Percentiles rank a stretch among this genome's conserved stretches.
Evolutionary conservation across 805 yeast genomes (phyloP).

Genomic region (Candida saitoana): DNA sequence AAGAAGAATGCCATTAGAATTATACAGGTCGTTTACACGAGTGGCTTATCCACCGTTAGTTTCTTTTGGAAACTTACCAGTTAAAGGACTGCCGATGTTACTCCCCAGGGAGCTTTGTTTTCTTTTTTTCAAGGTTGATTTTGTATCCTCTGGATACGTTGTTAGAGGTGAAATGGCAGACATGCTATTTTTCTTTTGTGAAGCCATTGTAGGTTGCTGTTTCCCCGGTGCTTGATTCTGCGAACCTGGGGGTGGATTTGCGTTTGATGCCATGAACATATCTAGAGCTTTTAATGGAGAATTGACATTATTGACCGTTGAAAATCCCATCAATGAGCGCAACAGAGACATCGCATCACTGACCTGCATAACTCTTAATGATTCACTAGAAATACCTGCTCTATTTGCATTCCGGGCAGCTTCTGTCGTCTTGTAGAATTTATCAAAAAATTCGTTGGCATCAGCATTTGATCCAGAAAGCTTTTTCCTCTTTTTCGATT

Average conservation of each 20-base stretch:
- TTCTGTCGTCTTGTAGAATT: slow-evolving; percentile 23
- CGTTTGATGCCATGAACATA: slow-evolving; percentile 25
- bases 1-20: not conserved
- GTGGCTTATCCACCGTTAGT: not conserved
- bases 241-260: slow-evolving; percentile 18
- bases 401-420: slow-evolving; percentile 48
- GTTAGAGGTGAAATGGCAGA: slow-evolving; percentile 2
- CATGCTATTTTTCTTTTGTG: slow-evolving; percentile 3
- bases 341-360: slow-evolving; percentile 75
- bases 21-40: not conserved
- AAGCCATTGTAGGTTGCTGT: slow-evolving; percentile 6
- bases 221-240: slow-evolving; percentile 10
- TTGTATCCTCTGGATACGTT: not conserved
- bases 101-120: slow-evolving; percentile 1
- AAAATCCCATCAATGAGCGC: slow-evolving; percentile 58
- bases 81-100: not conserved
- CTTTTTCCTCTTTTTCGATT: slow-evolving; percentile 8
- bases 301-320: slow-evolving; percentile 42
- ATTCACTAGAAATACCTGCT: slow-evolving; percentile 61
- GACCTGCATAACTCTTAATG: slow-evolving; percentile 69
- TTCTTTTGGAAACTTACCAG: slow-evolving; percentile 1
- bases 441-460: slow-evolving; percentile 17
- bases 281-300: slow-evolving; percentile 58
- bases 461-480: slow-evolving; percentile 9
- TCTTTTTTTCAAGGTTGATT: not conserved